Evolutionary conservation across 164 flowering plant species (phyloP).

Genomic region (Santalum album): DNA sequence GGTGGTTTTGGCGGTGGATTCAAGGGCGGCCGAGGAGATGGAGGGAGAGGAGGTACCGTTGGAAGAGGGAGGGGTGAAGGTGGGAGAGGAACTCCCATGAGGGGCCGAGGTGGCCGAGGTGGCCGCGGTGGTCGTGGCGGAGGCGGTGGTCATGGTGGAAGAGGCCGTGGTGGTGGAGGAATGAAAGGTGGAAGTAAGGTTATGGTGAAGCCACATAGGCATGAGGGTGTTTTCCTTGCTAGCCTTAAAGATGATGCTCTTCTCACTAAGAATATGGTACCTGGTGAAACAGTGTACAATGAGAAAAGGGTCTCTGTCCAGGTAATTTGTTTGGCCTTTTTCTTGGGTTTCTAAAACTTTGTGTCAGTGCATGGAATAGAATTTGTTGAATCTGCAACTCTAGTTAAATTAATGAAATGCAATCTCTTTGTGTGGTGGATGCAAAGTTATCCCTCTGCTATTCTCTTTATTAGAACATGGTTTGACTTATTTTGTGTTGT

Average conservation of each 20-base stretch:
- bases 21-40: constrained; percentile 28
- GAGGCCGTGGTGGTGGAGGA: constrained; percentile 52
- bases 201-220: constrained; percentile 81
- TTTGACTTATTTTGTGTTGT: too few relatives aligned
- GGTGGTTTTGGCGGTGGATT: constrained; percentile 30
- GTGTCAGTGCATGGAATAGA: too few relatives aligned
- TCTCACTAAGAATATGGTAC: constrained; percentile 80
- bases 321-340: constrained; percentile 38
- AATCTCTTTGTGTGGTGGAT: too few relatives aligned
- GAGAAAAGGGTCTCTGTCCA: constrained; percentile 88
- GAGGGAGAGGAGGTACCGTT: constrained; percentile 22
- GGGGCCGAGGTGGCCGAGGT: constrained; percentile 14
- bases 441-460: too few relatives aligned
- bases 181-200: constrained; percentile 89
- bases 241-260: constrained; percentile 95
- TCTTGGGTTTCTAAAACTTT: too few relatives aligned
- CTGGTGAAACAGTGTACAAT: constrained; percentile 87
- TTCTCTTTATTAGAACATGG: too few relatives aligned
- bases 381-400: too few relatives aligned
- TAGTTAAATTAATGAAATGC: too few relatives aligned
- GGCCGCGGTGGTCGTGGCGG: constrained; percentile 40
- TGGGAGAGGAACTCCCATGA: constrained; percentile 20
- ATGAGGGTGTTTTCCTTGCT: constrained; percentile 81
- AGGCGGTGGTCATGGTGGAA: constrained; percentile 21
- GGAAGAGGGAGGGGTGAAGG: constrained; percentile 16